Conservation (phyloP, 257 asterid species). For the Solanum gandarillasii region DNA sequence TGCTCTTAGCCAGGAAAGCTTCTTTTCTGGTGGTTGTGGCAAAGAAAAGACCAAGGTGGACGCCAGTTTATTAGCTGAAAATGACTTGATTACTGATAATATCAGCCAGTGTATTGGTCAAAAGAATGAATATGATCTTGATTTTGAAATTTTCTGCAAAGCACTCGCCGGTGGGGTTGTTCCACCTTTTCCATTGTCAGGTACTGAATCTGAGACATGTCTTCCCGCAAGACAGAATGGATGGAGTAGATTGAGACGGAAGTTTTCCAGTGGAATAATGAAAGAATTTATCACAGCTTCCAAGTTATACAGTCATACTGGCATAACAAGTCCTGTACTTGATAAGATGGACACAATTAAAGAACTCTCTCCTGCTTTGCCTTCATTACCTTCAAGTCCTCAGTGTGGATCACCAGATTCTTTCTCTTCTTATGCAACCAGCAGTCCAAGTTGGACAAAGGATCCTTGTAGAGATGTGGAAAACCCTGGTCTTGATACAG, state of each 20-base stretch:
- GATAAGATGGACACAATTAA: constrained; percentile 16
- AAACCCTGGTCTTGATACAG: constrained; percentile 11
- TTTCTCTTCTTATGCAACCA: constrained; percentile 30
- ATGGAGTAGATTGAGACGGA: constrained; percentile 64
- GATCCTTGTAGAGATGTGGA: constrained; percentile 22
- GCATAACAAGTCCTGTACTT: constrained; percentile 8
- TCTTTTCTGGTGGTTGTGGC: neutral
- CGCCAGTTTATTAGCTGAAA: constrained; percentile 2
- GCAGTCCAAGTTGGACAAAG: constrained; percentile 29
- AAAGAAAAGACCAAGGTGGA: constrained; percentile 7
- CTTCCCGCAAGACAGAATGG: constrained; percentile 64
- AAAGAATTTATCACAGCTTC: constrained; percentile 37
- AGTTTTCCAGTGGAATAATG: constrained; percentile 31
- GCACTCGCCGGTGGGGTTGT: constrained; percentile 76
- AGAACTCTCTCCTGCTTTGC: constrained; percentile 23
- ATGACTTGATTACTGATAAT: neutral
- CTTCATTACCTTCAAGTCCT: constrained; percentile 29
- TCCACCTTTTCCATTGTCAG: constrained; percentile 57
- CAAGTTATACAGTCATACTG: constrained; percentile 16
- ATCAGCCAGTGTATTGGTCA: constrained; percentile 2
- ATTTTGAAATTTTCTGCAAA: constrained; percentile 54
- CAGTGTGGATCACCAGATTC: constrained; percentile 34
- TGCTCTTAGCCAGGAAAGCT: constrained; percentile 28
- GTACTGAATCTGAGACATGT: constrained; percentile 43
- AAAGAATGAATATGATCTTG: constrained; percentile 59